Base-by-base conservation (phyloP, 2,329 filamentous ascomycete species). In the Fonsecaea pedrosoi region DNA sequence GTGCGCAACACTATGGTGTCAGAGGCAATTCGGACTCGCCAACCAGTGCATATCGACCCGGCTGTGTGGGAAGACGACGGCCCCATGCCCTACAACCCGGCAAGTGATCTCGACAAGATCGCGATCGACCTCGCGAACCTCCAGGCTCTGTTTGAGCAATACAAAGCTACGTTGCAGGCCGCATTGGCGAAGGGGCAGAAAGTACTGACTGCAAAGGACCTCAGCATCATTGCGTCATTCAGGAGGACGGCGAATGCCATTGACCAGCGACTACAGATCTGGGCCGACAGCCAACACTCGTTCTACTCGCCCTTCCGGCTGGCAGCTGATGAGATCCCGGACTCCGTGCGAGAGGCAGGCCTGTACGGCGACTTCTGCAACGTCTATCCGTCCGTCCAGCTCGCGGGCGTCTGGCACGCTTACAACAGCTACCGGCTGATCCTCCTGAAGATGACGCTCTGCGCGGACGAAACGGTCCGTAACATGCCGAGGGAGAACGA, bases 401-500 rank as follows among this genome's bases (percentile, higher is more conserved):
- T 58, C 35, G 55, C 55, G 15, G 55, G 55, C 35, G 35, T 58
- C 30, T 58, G 55, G 55, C 55, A 58, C 15, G 35, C 55, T 13
- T 58, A 58, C 30, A 58, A 38, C 55, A 37, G 55, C 55, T 58
- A 58, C 35, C 35, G 55, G 35, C 55, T 58, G 35, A 18, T 58
- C 21, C 40, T 58, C 9, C 15, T 58, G 8, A 42, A 25, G 35
- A 58, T 58, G 55, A 58, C 35, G 30, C 55, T 58, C 15, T 25
- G 55, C 18, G 55, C 55, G 7, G 55, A 58, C 55, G 35, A 58
- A 13, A 58, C 55, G 13, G 55, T 58, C 5, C 35, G 30, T 6
- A n/a, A 18, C 35, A 30, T 18, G 55, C 55, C 35, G 35, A 25
- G 35, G n/a, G 55, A 58, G 35, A 25, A 58, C 18, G 55, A 58